These are phyloP conservation scores for Lolium rigidum DNA, from an alignment of 176 grass and related monocot genomes.

Conservation along the genomic window DNA sequence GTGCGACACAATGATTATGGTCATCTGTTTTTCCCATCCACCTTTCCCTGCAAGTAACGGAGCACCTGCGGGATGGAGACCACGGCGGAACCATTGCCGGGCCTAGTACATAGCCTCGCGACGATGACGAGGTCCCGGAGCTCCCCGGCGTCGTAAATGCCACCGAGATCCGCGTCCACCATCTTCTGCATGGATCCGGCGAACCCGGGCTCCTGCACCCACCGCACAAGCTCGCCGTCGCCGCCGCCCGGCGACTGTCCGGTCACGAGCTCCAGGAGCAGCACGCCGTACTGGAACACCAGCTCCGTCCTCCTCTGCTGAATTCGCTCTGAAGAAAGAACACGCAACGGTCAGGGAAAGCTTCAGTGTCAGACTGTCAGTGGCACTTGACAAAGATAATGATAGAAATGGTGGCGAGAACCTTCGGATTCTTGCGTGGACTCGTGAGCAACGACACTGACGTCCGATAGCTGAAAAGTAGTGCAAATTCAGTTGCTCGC, in stretches of 20 bases:
- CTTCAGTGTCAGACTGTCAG: neutral
- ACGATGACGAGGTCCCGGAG: slow-evolving; percentile 77
- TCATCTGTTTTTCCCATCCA: neutral
- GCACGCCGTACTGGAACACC: slow-evolving; percentile 87
- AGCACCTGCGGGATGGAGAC: slow-evolving; percentile 80
- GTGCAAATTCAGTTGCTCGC: neutral
- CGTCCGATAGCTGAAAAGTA: slow-evolving; percentile 67
- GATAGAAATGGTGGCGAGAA: neutral
- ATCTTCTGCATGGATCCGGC: slow-evolving; percentile 71
- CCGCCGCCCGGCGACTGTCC: slow-evolving; percentile 73
- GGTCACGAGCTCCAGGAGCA: slow-evolving; percentile 94
- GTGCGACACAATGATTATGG: slow-evolving; percentile 14
- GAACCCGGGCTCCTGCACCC: slow-evolving; percentile 83
- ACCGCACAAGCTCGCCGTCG: slow-evolving; percentile 80
- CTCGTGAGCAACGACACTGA: slow-evolving; percentile 45
- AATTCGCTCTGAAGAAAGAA: slow-evolving; percentile 50
- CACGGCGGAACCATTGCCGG: slow-evolving; percentile 35
- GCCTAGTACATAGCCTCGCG: slow-evolving; percentile 84
- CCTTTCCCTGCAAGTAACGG: slow-evolving; percentile 76
- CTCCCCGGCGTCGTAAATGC: slow-evolving; percentile 75
- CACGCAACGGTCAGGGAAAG: neutral
- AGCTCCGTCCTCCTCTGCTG: slow-evolving; percentile 62
- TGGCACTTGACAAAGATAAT: neutral
- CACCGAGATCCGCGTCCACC: slow-evolving; percentile 94
- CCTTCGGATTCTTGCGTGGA: slow-evolving; percentile 44